Percentiles rank a stretch among this genome's conserved stretches.
Conservation (phyloP, 2,329 filamentous ascomycete species). For the Chaetomium globosum region DNA sequence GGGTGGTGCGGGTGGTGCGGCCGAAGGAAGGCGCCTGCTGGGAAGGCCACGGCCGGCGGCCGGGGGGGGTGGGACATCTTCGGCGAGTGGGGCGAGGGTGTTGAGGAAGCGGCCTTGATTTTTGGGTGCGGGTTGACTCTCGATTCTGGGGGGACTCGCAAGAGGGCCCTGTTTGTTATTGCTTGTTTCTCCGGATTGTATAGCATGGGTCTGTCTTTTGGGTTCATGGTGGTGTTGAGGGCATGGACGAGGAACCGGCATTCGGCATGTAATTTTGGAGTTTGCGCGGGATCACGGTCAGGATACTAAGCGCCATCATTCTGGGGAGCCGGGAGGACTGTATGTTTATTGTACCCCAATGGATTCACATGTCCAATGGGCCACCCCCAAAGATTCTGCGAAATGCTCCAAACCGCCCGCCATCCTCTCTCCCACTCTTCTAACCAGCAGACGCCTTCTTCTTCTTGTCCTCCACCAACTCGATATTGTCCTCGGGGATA, state of each 20-base stretch:
- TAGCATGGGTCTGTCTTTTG: background rate
- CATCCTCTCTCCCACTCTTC: background rate
- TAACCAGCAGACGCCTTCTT: constrained; percentile 67
- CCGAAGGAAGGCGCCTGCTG: constrained; percentile 54
- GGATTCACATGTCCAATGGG: constrained; percentile 1
- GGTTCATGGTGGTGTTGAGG: background rate
- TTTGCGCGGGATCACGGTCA: background rate
- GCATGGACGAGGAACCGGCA: background rate
- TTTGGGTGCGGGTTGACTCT: too few relatives aligned
- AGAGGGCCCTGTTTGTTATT: background rate
- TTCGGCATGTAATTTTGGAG: background rate
- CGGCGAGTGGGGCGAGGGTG: constrained; percentile 49
- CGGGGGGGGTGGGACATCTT: constrained; percentile 44
- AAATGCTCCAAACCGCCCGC: background rate
- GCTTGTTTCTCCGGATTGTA: background rate
- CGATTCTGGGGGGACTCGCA: background rate
- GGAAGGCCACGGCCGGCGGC: constrained; percentile 37
- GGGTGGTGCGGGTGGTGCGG: constrained; percentile 48
- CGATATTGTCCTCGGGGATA: constrained; percentile 93
- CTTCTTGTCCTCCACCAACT: constrained; percentile 93
- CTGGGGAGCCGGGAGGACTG: background rate
- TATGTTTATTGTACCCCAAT: constrained; percentile 10
- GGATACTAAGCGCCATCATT: background rate
- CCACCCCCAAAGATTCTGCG: background rate
- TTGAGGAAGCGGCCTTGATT: constrained; percentile 53